These are phyloP conservation scores for Epicoccum sorghinum DNA, from an alignment of 2,329 filamentous ascomycete species.

Conservation along the genomic window DNA sequence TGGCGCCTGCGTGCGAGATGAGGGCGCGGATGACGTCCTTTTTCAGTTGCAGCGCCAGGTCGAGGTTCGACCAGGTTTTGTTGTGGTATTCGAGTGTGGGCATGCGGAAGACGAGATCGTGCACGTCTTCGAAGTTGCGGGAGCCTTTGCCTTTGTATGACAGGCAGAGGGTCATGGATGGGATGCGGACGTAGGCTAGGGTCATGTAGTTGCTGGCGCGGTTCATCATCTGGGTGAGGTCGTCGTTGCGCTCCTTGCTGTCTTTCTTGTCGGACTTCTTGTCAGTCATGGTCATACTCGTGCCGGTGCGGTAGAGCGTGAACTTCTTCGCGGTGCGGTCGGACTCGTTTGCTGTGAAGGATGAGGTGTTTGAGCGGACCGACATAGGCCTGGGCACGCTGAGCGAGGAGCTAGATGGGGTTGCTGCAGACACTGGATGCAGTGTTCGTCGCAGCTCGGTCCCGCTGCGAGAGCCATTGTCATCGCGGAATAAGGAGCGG, in stretches of 20 bases:
- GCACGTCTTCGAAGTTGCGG: constrained; percentile 94
- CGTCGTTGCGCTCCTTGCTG: constrained; percentile 73
- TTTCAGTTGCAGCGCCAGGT: constrained; percentile 89
- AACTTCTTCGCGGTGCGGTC: constrained; percentile 48
- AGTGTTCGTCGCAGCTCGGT: constrained; percentile 40
- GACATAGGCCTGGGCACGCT: constrained; percentile 35
- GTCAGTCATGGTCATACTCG: constrained; percentile 47
- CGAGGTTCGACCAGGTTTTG: constrained; percentile 98
- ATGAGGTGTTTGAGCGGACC: constrained; percentile 33
- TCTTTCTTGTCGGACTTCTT: constrained; percentile 53
- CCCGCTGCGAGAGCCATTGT: constrained; percentile 33
- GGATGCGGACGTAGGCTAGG: constrained; percentile 91
- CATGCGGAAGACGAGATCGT: constrained; percentile 96
- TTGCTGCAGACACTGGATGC: constrained; percentile 36
- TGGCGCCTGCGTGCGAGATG: constrained; percentile 93
- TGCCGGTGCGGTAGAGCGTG: constrained; percentile 47
- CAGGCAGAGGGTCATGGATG: constrained; percentile 91
- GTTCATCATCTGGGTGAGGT: constrained; percentile 94
- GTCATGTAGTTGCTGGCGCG: constrained; percentile 98
- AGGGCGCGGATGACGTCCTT: constrained; percentile 92
- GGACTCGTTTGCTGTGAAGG: constrained; percentile 33
- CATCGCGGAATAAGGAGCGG: constrained; percentile 43
- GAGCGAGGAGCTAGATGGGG: constrained; percentile 17
- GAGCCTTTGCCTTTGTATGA: constrained; percentile 97
- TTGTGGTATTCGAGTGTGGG: constrained; percentile 95